Conservation (phyloP, 2,329 filamentous ascomycete species). For the Aspergillus quadricinctus region DNA sequence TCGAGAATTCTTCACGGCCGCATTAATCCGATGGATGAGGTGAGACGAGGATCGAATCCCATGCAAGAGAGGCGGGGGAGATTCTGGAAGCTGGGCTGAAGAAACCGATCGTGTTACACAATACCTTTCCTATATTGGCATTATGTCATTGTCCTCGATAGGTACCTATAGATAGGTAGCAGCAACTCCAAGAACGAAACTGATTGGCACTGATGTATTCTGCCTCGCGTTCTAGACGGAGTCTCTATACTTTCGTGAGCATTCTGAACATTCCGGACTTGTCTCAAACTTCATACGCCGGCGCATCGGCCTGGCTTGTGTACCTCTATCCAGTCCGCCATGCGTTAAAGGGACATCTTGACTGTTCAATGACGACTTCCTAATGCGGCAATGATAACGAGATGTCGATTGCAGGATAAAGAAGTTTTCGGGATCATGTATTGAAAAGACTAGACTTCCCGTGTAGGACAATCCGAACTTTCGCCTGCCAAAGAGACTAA, state of each 20-base stretch:
- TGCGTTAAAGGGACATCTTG: not conserved
- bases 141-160: not conserved
- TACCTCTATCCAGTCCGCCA: not conserved
- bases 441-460: not conserved
- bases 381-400: not conserved
- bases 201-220: too few species aligned
- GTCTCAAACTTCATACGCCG: too few species aligned
- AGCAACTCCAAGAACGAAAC: too few species aligned
- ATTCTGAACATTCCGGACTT: too few species aligned
- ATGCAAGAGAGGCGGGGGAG: not conserved
- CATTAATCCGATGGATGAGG: not conserved
- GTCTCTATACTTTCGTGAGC: not conserved
- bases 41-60: not conserved
- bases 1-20: not conserved
- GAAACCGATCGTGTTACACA: not conserved
- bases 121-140: not conserved
- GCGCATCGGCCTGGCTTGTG: too few species aligned
- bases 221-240: not conserved
- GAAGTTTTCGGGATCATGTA: not conserved
- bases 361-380: not conserved
- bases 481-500: not conserved
- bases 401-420: not conserved
- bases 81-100: not conserved
- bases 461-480: not conserved
- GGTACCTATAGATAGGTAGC: not conserved